phyloP scores from a whole-genome alignment of 2,329 filamentous ascomycete genomes.

The Fusarium pseudonygamai region DNA sequence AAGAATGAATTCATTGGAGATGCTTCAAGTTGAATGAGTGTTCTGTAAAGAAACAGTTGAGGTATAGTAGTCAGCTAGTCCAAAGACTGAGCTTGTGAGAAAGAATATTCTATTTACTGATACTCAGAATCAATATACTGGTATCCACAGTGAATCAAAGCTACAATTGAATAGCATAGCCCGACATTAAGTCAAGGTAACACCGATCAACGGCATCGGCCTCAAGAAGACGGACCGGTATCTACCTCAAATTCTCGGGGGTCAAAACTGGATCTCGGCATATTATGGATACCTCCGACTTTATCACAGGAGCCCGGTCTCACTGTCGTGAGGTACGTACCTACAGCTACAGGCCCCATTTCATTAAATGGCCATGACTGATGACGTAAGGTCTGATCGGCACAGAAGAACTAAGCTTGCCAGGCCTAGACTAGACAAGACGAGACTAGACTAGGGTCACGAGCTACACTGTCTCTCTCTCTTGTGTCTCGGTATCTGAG shows the following conservation, averaged over 20 bases:
- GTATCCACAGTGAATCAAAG: background rate
- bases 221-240: background rate
- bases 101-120: background rate
- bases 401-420: background rate
- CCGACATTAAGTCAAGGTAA: background rate
- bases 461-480: conserved; percentile 22
- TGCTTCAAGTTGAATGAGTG: background rate
- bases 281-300: background rate
- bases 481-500: conserved; percentile 21
- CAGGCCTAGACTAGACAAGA: background rate
- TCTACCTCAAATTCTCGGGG: background rate
- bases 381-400: conserved; percentile 42
- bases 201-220: conserved; percentile 5
- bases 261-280: background rate
- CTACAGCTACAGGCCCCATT: background rate
- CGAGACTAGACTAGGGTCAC: conserved; percentile 25
- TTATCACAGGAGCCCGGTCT: background rate
- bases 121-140: background rate
- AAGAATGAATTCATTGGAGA: background rate
- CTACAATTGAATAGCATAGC: too few species aligned
- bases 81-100: background rate
- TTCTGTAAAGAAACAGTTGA: background rate
- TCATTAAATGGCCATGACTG: background rate
- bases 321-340: background rate
- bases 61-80: background rate